A percentile compares a stretch with the other conserved stretches of the same genome.
Conservation (phyloP, 345 rosid species). For the Isatis tinctoria region DNA sequence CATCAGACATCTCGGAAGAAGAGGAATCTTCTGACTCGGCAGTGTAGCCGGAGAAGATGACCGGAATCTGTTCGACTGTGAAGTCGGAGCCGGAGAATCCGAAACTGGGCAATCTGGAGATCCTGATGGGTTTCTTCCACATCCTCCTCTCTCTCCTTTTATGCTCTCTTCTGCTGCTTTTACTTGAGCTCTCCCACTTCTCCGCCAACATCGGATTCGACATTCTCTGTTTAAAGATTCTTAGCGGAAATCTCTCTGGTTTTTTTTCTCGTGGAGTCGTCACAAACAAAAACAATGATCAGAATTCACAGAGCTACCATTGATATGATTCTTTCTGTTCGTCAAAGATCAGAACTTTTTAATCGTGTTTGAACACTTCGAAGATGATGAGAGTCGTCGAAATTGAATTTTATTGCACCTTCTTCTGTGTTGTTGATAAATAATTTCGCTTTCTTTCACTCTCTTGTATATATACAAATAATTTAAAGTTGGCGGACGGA, state of each 20-base stretch:
- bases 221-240: constrained; percentile 14
- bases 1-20: constrained; percentile 33
- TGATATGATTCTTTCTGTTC: not conserved
- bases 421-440: not conserved
- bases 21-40: constrained; percentile 36
- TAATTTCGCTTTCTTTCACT: not conserved
- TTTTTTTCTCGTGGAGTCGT: not conserved
- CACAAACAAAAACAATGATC: not conserved
- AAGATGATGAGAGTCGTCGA: constrained; percentile 24
- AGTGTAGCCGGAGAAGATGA: constrained; percentile 32
- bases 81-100: constrained; percentile 28
- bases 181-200: constrained; percentile 29
- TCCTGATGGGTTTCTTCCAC: constrained; percentile 43
- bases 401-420: not conserved
- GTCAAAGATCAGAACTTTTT: constrained; percentile 12
- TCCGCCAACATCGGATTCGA: constrained; percentile 27
- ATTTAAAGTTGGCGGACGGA: not conserved
- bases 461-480: not conserved
- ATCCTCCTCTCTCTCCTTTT: constrained; percentile 35
- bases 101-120: constrained; percentile 38
- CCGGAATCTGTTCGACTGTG: constrained; percentile 19
- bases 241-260: constrained; percentile 15
- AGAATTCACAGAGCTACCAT: constrained; percentile 6
- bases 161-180: constrained; percentile 17
- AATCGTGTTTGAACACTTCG: constrained; percentile 20